Percentiles rank a stretch among this genome's conserved stretches.
These are phyloP conservation scores for Linum tenue DNA, from an alignment of 345 rosid genomes.

Conservation along the genomic window DNA sequence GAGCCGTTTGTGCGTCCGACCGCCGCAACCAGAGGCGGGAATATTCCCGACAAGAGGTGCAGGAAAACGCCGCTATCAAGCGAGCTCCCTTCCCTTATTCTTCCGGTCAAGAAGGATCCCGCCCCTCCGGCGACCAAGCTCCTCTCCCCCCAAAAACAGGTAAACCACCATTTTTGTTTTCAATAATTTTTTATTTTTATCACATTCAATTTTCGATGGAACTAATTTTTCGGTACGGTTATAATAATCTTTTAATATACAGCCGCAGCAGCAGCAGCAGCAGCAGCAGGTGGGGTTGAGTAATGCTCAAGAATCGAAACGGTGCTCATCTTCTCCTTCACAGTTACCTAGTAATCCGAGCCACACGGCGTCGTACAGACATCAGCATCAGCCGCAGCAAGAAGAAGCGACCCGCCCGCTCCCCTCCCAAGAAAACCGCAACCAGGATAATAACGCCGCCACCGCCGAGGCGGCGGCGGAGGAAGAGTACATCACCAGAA, in stretches of 20 bases:
- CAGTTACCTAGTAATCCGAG: constrained; percentile 50
- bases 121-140: constrained; percentile 45
- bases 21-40: constrained; percentile 21
- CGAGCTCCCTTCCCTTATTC: constrained; percentile 36
- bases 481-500: background rate
- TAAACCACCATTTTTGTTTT: constrained; percentile 7
- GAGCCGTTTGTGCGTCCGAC: constrained; percentile 51
- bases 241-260: constrained; percentile 12
- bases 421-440: constrained; percentile 18
- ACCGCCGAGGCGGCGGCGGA: constrained; percentile 4
- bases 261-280: too few relatives aligned
- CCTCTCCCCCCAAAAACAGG: constrained; percentile 44
- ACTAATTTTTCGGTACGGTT: background rate
- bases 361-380: constrained; percentile 36
- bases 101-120: constrained; percentile 67
- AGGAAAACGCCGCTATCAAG: constrained; percentile 50
- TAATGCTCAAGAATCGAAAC: constrained; percentile 16
- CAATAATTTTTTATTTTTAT: background rate
- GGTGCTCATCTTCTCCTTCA: constrained; percentile 19
- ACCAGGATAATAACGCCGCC: constrained; percentile 12
- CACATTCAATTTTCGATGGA: background rate
- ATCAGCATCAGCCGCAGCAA: constrained; percentile 4
- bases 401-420: constrained; percentile 13
- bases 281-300: constrained; percentile 11
- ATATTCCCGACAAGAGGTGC: constrained; percentile 44